phyloP scores from a whole-genome alignment of 129 eudicot species.

The Erigeron canadensis region DNA sequence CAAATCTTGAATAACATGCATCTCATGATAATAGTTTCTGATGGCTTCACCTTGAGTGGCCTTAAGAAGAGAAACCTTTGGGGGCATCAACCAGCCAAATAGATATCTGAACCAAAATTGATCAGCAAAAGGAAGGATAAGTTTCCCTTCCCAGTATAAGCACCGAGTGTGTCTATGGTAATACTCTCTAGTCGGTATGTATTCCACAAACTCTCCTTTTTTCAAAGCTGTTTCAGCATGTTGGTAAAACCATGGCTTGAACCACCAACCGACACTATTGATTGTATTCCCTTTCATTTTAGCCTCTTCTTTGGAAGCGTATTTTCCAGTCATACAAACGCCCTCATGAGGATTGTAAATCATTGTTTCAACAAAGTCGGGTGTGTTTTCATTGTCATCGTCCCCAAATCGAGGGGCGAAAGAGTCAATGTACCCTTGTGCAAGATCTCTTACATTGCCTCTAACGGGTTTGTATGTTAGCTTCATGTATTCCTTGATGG shows the following conservation, averaged over 20 bases:
- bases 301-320: slow-evolving; percentile 31
- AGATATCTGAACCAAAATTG: slow-evolving; percentile 88
- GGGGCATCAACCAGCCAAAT: slow-evolving; percentile 96
- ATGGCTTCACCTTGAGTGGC: slow-evolving; percentile 98
- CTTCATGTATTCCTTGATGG: slow-evolving; percentile 90
- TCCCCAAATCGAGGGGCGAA: slow-evolving; percentile 85
- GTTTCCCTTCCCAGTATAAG: slow-evolving; percentile 97
- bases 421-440: slow-evolving; percentile 86
- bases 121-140: slow-evolving; percentile 93
- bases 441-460: slow-evolving; percentile 75
- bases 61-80: slow-evolving; percentile 94
- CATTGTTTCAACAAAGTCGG: slow-evolving; percentile 92
- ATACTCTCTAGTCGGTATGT: slow-evolving; percentile 88
- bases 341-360: slow-evolving; percentile 76
- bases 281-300: slow-evolving; percentile 72
- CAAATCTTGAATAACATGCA: slow-evolving; percentile 96
- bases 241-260: slow-evolving; percentile 91
- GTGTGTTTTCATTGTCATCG: slow-evolving; percentile 73
- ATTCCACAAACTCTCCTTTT: slow-evolving; percentile 94
- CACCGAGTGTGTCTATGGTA: slow-evolving; percentile 97
- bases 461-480: slow-evolving; percentile 80
- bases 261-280: slow-evolving; percentile 89
- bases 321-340: slow-evolving; percentile 59
- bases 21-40: slow-evolving; percentile 90
- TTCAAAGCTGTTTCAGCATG: slow-evolving; percentile 78